Evolutionary conservation across 2,329 filamentous ascomycete species (phyloP), one percentile per base, ranked within the genome.

Genomic region (Calonectria henricotiae): DNA sequence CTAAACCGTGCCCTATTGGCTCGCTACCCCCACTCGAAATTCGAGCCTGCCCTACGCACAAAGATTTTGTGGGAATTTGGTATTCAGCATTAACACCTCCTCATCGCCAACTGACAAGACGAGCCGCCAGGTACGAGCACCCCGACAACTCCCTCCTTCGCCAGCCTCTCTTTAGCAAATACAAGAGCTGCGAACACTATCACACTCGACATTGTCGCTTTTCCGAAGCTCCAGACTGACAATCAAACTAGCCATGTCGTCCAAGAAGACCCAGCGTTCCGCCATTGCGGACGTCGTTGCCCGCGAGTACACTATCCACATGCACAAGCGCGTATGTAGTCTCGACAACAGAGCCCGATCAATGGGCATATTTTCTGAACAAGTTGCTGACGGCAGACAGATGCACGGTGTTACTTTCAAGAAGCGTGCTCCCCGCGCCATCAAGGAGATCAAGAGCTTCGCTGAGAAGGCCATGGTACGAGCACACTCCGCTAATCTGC

Each of bases 231-330:
- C 71, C 64, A 73, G 72, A 67, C 80, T 81, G 74, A 82, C 76
- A 70, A 32, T 63, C 67, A 54, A 69, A 65, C 65, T 78, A 83
- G 83, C 83, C 82, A 85, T 84, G 83, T 83, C 83, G 80, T 82
- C 83, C 78, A 80, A 82, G 81, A 83, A 81, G 80, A 73, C 78
- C 76, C 83, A 90, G 87, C 94, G 95, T 85, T 98, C 94, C 87
- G 97, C 97, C 89, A 98, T 99, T 87, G 92, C 94, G 87, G 96
- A 99, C 88, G 97, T 99, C 85, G 96, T 99, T 86, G 93, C 96
- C 83, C 94, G 96, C 91, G 97, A 99, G 91, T 99, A 99, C 92
- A 99, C 96, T 87, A 98, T 99, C 89, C 96, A 99, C 92, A 89
- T 99, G 82, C 96, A 99, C 94, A 98, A 98, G 94, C 93, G 96